Conservation (phyloP, 371 early-diverging fungal genomes). For the Mortierella sp. region DNA sequence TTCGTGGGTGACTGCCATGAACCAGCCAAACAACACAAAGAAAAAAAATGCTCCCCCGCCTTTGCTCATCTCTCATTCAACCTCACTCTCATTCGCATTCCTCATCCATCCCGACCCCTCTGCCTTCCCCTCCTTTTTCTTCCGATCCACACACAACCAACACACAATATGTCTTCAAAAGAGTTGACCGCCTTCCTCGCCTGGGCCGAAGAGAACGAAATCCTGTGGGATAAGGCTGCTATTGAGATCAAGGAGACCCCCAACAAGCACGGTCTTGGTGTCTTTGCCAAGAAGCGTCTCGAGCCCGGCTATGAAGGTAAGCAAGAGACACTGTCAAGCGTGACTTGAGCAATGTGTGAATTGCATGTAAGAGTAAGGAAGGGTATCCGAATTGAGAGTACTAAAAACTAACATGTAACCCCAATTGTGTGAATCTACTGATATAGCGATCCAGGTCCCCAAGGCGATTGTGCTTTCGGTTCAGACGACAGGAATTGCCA, state of each 20-base stretch:
- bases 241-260: slow-evolving; percentile 64
- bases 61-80: background rate
- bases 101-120: background rate
- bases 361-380: background rate
- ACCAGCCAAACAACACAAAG: background rate
- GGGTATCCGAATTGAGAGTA: background rate
- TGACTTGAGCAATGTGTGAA: background rate
- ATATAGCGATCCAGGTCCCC: slow-evolving; percentile 71
- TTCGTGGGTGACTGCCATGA: background rate
- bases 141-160: slow-evolving; percentile 10
- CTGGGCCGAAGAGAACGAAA: slow-evolving; percentile 78
- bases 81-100: too few species aligned
- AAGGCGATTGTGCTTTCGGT: slow-evolving; percentile 79
- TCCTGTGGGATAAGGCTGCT: slow-evolving; percentile 69
- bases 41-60: background rate
- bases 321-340: background rate
- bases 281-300: slow-evolving; percentile 70
- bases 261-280: slow-evolving; percentile 65
- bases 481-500: slow-evolving; percentile 80
- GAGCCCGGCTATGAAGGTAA: slow-evolving; percentile 62
- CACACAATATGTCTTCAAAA: slow-evolving; percentile 36
- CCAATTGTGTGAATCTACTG: background rate
- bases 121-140: background rate
- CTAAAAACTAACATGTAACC: background rate
- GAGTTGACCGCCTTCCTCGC: slow-evolving; percentile 64